Evolutionary conservation across 2,329 filamentous ascomycete species (phyloP).

Genomic region (Knoxdaviesia proteae): DNA sequence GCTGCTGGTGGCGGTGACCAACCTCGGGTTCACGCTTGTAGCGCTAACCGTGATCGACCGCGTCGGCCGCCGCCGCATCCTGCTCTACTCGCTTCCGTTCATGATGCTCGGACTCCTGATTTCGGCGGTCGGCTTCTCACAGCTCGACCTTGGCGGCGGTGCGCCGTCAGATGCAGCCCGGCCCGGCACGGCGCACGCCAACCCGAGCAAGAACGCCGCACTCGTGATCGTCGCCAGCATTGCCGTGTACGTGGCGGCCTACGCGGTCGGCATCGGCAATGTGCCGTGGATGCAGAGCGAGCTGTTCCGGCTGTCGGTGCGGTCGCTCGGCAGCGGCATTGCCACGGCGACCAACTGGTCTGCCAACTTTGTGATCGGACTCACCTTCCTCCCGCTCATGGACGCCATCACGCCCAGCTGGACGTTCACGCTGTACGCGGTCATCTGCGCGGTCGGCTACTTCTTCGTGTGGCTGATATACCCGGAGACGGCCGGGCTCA

Average conservation of each 20-base stretch:
- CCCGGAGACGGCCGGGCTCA: constrained; percentile 68
- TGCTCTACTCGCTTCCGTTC: constrained; percentile 65
- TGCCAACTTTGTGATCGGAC: constrained; percentile 65
- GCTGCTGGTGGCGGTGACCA: constrained; percentile 61
- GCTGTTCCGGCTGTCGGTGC: constrained; percentile 60
- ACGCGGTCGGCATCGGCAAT: constrained; percentile 73
- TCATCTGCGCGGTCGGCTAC: constrained; percentile 50
- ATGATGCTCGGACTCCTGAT: constrained; percentile 57
- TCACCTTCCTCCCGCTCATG: constrained; percentile 82
- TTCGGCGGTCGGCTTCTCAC: constrained; percentile 52
- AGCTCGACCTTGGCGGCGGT: constrained; percentile 25
- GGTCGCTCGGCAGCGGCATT: constrained; percentile 49
- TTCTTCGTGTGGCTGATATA: constrained; percentile 51
- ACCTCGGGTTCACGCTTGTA: constrained; percentile 58
- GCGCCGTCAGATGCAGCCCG: constrained; percentile 5
- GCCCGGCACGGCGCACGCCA: constrained; percentile 5
- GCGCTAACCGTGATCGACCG: constrained; percentile 61
- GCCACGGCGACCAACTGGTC: constrained; percentile 73
- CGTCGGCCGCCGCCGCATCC: constrained; percentile 57
- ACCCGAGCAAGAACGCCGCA: constrained; percentile 15
- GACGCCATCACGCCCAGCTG: constrained; percentile 47
- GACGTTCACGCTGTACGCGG: constrained; percentile 67
- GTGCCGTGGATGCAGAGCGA: constrained; percentile 96
- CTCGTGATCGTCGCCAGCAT: constrained; percentile 50
- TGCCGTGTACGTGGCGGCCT: constrained; percentile 66